Conservation (phyloP, 2,329 filamentous ascomycete genomes). For the Lizonia empirigonia region DNA sequence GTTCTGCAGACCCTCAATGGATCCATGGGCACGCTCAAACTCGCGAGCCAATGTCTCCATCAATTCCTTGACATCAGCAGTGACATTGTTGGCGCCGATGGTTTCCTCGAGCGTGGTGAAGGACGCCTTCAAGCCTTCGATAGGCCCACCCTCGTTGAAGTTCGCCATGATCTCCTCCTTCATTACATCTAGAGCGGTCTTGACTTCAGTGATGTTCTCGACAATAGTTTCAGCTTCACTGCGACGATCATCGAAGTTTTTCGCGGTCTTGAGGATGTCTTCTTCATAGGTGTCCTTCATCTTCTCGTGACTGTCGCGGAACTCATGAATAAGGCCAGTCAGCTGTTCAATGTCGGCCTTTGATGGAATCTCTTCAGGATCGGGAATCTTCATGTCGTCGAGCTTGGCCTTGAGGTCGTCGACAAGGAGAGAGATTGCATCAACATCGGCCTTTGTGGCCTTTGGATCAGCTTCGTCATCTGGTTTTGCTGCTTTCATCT, state of each 20-base stretch:
- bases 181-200: conserved; percentile 76
- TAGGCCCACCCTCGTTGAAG: conserved; percentile 73
- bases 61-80: conserved; percentile 62
- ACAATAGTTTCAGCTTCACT: conserved; percentile 79
- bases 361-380: conserved; percentile 71
- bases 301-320: conserved; percentile 65
- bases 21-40: conserved; percentile 83
- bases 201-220: conserved; percentile 79
- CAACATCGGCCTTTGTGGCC: conserved; percentile 80
- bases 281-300: conserved; percentile 75
- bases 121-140: conserved; percentile 63
- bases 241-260: conserved; percentile 82
- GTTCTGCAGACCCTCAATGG: conserved; percentile 80
- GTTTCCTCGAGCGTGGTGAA: conserved; percentile 74
- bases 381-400: conserved; percentile 72
- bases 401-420: conserved; percentile 83
- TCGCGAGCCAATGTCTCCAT: conserved; percentile 78
- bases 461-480: conserved; percentile 61
- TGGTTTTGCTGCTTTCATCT: conserved; percentile 60
- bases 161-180: conserved; percentile 77
- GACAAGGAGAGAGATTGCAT: conserved; percentile 77
- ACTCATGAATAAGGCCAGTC: conserved; percentile 56
- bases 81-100: conserved; percentile 57
- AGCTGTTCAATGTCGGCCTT: conserved; percentile 77
- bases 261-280: conserved; percentile 74